phyloP scores from a whole-genome alignment of 2,329 filamentous ascomycete species.

The Achaetomium macrosporum region DNA sequence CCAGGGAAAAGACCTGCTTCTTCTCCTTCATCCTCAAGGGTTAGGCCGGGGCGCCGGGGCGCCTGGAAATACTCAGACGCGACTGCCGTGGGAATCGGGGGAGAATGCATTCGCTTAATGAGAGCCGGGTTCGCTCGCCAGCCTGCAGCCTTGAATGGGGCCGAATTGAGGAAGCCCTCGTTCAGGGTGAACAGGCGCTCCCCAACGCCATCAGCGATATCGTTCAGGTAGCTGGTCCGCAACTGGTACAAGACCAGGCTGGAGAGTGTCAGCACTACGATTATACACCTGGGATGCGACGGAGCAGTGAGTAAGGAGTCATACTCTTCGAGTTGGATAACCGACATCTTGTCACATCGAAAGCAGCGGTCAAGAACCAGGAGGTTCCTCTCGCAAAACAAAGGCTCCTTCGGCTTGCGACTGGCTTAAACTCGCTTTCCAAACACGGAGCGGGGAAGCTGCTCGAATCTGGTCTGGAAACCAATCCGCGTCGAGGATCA shows the following conservation, averaged over 20 bases:
- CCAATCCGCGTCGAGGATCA: too few relatives aligned
- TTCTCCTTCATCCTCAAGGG: constrained; percentile 65
- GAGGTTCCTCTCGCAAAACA: not conserved
- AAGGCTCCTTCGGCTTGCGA: not conserved
- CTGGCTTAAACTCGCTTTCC: not conserved
- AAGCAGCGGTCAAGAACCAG: not conserved
- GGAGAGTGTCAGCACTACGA: constrained; percentile 15
- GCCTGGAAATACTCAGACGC: constrained; percentile 80
- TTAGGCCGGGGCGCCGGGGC: constrained; percentile 55
- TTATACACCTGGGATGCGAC: not conserved
- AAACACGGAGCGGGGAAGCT: not conserved
- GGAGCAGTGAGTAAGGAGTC: constrained; percentile 10
- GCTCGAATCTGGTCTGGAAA: too few relatives aligned
- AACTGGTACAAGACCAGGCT: constrained; percentile 80
- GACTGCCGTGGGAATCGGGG: constrained; percentile 76
- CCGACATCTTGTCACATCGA: constrained; percentile 32
- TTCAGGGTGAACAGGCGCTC: constrained; percentile 79
- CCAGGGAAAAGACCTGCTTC: constrained; percentile 68
- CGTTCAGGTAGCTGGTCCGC: constrained; percentile 71
- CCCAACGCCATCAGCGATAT: constrained; percentile 77
- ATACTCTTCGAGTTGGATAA: constrained; percentile 41
- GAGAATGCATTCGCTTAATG: constrained; percentile 78
- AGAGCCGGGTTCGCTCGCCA: constrained; percentile 70
- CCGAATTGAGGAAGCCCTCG: constrained; percentile 70
- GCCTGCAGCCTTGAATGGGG: constrained; percentile 75